Evolutionary conservation across 306 rosid genomes (phyloP).

Genomic region (Dryas alaskensis): DNA sequence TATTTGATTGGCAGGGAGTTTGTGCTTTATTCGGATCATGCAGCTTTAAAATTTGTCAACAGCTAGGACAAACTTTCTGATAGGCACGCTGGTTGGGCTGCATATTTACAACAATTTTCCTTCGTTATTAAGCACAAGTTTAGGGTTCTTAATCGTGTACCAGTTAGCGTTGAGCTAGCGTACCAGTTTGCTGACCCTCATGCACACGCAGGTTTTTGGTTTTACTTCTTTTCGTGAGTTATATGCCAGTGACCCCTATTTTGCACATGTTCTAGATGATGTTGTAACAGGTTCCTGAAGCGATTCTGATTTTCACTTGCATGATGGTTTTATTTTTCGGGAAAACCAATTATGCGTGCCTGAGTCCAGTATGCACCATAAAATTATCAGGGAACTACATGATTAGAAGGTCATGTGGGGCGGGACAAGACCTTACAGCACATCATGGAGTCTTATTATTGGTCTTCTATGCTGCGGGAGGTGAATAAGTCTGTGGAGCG

Average conservation of each 20-base stretch:
- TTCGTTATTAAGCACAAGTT: conserved; percentile 7
- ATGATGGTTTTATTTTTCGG: background rate
- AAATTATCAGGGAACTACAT: background rate
- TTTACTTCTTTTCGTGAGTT: too few species aligned
- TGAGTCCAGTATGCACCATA: background rate
- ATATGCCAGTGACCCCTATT: too few species aligned
- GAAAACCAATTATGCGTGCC: background rate
- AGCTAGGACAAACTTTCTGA: background rate
- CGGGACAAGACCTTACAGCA: background rate
- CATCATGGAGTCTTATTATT: background rate
- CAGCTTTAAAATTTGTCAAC: background rate
- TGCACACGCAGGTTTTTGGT: too few species aligned
- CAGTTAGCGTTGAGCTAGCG: background rate
- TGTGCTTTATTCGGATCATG: background rate
- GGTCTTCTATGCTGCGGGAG: background rate
- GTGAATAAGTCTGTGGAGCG: background rate
- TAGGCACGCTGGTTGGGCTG: background rate
- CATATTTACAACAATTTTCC: background rate
- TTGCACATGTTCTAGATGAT: background rate
- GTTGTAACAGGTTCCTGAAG: background rate
- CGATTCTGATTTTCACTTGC: background rate
- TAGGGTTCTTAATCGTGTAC: background rate
- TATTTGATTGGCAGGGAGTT: background rate
- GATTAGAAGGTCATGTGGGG: background rate
- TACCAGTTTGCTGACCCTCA: background rate